Conservation (phyloP, 2,329 filamentous ascomycete genomes). For the Arthroderma uncinatum region DNA sequence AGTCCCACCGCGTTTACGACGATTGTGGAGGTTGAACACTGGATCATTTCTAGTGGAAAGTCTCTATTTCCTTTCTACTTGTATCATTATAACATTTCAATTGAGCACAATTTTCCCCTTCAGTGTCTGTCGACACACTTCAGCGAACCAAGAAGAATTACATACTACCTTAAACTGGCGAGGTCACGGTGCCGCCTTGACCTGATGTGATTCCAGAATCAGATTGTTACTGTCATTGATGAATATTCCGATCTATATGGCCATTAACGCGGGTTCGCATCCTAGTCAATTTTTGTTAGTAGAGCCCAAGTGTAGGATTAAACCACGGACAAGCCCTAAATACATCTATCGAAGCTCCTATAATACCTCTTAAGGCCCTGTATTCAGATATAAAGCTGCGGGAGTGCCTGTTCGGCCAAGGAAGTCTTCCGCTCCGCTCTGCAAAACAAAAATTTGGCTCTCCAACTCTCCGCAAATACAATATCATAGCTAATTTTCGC, state of each 20-base stretch:
- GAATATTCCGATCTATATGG: too few relatives aligned
- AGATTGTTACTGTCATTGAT: too few relatives aligned
- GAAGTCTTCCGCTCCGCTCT: not conserved
- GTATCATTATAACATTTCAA: conserved; percentile 3
- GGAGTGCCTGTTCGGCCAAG: not conserved
- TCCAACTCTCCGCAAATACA: not conserved
- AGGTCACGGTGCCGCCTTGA: too few relatives aligned
- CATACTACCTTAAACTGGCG: not conserved
- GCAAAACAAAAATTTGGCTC: not conserved
- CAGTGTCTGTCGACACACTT: not conserved
- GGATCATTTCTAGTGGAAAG: not conserved
- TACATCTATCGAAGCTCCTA: not conserved
- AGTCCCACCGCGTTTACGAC: not conserved
- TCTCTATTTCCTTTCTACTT: not conserved
- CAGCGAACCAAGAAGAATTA: not conserved
- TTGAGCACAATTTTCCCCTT: not conserved
- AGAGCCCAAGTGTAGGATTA: not conserved
- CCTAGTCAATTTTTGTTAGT: too few relatives aligned
- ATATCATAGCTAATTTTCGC: not conserved
- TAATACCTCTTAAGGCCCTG: too few relatives aligned
- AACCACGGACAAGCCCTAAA: not conserved
- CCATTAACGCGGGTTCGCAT: too few relatives aligned
- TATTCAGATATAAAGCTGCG: too few relatives aligned
- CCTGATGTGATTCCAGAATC: too few relatives aligned
- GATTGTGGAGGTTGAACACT: not conserved